phyloP scores from a whole-genome alignment of 768 basidiomycete genomes.

The Suillus fuscotomentosus region DNA sequence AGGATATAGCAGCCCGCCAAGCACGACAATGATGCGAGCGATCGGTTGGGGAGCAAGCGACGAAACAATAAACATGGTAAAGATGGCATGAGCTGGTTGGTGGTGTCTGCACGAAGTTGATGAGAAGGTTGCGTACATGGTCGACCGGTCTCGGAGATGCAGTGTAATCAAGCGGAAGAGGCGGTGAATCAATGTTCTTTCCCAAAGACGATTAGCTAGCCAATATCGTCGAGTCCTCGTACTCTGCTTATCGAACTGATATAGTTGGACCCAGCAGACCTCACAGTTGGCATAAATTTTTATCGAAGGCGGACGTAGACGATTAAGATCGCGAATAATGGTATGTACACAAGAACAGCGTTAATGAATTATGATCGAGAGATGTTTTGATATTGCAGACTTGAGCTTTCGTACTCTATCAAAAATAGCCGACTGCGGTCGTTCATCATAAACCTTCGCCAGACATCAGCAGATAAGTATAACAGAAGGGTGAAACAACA shows the following conservation, averaged over 20 bases:
- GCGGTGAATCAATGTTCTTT: background rate
- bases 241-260: background rate
- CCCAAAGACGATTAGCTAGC: background rate
- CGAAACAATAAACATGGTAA: background rate
- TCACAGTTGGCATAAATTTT: background rate
- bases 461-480: background rate
- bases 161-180: background rate
- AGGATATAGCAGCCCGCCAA: background rate
- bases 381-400: constrained; percentile 77
- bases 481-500: constrained; percentile 20
- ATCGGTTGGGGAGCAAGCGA: background rate
- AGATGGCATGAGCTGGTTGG: background rate
- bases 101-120: background rate
- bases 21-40: background rate
- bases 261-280: background rate
- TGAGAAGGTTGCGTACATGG: background rate
- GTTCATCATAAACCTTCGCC: constrained; percentile 70
- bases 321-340: background rate
- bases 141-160: background rate
- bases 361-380: constrained; percentile 57
- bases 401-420: constrained; percentile 75
- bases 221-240: background rate
- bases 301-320: background rate
- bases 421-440: constrained; percentile 75
- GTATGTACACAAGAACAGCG: background rate